Evolutionary conservation across 1,139 yeast species (phyloP), one percentile per base, ranked within the genome.

Genomic region (Saccharomyces uvarum): DNA sequence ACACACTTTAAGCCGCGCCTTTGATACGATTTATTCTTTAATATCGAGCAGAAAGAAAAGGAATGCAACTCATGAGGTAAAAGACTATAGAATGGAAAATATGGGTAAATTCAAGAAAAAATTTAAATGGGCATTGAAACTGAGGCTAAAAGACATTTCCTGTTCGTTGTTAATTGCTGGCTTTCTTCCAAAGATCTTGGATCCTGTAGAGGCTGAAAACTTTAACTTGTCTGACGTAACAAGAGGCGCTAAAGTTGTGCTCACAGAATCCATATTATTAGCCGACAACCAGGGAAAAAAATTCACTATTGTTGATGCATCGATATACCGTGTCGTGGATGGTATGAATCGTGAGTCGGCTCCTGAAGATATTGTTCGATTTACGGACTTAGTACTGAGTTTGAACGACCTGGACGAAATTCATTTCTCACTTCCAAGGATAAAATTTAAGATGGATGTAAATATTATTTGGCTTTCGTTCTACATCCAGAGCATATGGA

Each of bases 401-500:
- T 33, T 32, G 2, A 51, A 51, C 4, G 7, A 28, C 8, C 33
- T 33, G 7, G 21, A 51, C 2, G 51, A 52, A 11, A 38, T 56
- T 2, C 27, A 24, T 19, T 16, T 61, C 11, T 47, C 33, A 26
- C 29, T 65, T 16, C 68, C 68, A 0, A 47, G 48, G 4, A 51
- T 63, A 9, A 56, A 58, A 19, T 33, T 63, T 2, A 62, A 59
- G 31, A 53, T 69, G 19, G 71, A 67, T 56, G 62, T 65, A 3
- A 63, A 63, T 50, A 27, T 64, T 1, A 54, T 69, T 14, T 69
- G 73, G 73, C 51, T 68, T 50, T 4, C 65, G 62, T 51, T 66
- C 58, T 49, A 47, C 14, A 49, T 63, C 13, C 53, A 38, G 28
- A 53, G 56, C n/a, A 54, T 59, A 51, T 32, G 53, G 51, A 48